These are phyloP conservation scores for Cladophialophora exuberans DNA, from an alignment of 2,329 filamentous ascomycete species.

Conservation along the genomic window DNA sequence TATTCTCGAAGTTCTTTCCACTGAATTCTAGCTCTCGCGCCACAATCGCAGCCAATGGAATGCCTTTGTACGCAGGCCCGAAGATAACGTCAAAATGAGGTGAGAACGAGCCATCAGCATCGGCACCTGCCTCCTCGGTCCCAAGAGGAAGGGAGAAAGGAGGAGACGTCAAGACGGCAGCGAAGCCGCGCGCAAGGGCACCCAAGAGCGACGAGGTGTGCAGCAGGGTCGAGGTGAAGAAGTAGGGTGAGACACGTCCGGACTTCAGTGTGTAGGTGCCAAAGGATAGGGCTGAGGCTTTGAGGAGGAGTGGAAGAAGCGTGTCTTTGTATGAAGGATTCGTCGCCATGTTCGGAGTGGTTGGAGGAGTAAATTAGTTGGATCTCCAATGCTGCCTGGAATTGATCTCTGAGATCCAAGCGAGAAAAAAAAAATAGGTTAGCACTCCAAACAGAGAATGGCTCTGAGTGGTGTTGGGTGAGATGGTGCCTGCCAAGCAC, in stretches of 20 bases:
- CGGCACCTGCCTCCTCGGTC: slow-evolving; percentile 36
- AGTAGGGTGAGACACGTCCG: slow-evolving; percentile 87
- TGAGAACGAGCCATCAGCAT: slow-evolving; percentile 52
- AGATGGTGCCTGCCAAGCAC: slow-evolving; percentile 12
- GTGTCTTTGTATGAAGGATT: slow-evolving; percentile 37
- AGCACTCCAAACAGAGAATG: too few relatives aligned
- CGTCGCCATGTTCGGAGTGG: slow-evolving; percentile 21
- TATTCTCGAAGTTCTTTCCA: slow-evolving; percentile 51
- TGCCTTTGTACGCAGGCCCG: slow-evolving; percentile 92
- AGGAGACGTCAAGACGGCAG: slow-evolving; percentile 59
- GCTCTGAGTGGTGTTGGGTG: not conserved
- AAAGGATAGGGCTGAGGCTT: slow-evolving; percentile 47
- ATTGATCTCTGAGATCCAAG: too few relatives aligned
- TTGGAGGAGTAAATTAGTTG: not conserved
- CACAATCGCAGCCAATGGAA: slow-evolving; percentile 81
- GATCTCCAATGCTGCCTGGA: not conserved
- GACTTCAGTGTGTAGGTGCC: slow-evolving; percentile 76
- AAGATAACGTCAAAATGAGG: slow-evolving; percentile 76
- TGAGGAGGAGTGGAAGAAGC: slow-evolving; percentile 43
- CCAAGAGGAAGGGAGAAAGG: slow-evolving; percentile 41
- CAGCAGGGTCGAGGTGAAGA: slow-evolving; percentile 95
- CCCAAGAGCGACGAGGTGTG: slow-evolving; percentile 77
- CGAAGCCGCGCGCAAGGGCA: slow-evolving; percentile 81
- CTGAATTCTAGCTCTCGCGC: slow-evolving; percentile 74
- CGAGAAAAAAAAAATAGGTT: too few relatives aligned